phyloP scores from a whole-genome alignment of 1,284 basidiomycete genomes.

The Marasmius sp. region DNA sequence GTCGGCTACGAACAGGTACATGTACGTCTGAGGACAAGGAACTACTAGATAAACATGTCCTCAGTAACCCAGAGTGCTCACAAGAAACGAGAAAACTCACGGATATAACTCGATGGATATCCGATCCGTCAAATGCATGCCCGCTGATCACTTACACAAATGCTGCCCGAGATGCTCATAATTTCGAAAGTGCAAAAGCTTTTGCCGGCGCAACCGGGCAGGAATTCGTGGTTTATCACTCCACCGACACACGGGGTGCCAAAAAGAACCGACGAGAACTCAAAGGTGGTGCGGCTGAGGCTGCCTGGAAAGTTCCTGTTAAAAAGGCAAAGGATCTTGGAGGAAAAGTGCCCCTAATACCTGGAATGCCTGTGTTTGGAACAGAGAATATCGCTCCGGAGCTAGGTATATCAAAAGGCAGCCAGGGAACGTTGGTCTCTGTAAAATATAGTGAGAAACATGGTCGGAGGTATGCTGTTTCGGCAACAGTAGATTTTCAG shows the following conservation, averaged over 20 bases:
- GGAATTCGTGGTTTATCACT: too few species aligned
- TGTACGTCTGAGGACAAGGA: constrained; percentile 11
- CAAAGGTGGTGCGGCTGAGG: constrained; percentile 6
- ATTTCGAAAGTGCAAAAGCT: constrained; percentile 9
- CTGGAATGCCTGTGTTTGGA: constrained; percentile 18
- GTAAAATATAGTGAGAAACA: too few species aligned
- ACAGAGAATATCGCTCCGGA: constrained; percentile 18
- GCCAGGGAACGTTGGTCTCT: constrained; percentile 10
- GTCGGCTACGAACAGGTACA: constrained; percentile 7
- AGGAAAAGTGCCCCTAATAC: constrained; percentile 13
- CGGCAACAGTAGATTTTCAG: constrained; percentile 12
- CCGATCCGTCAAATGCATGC: too few species aligned
- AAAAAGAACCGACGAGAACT: too few species aligned
- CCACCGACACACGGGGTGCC: too few species aligned
- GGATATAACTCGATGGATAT: too few species aligned
- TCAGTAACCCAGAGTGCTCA: constrained; percentile 3
- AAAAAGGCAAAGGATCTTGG: constrained; percentile 16
- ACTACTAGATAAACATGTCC: constrained; percentile 8
- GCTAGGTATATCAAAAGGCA: constrained; percentile 16
- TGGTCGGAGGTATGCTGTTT: constrained; percentile 12
- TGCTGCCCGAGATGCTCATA: constrained; percentile 13
- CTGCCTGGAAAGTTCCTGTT: constrained; percentile 15
- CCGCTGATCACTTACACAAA: constrained; percentile 17
- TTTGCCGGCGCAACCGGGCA: constrained; percentile 14
- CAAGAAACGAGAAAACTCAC: background rate